Percentiles rank a stretch among this genome's conserved stretches.
These are phyloP conservation scores for Colletotrichum sp. DNA, from an alignment of 2,329 filamentous ascomycete species.

Conservation along the genomic window DNA sequence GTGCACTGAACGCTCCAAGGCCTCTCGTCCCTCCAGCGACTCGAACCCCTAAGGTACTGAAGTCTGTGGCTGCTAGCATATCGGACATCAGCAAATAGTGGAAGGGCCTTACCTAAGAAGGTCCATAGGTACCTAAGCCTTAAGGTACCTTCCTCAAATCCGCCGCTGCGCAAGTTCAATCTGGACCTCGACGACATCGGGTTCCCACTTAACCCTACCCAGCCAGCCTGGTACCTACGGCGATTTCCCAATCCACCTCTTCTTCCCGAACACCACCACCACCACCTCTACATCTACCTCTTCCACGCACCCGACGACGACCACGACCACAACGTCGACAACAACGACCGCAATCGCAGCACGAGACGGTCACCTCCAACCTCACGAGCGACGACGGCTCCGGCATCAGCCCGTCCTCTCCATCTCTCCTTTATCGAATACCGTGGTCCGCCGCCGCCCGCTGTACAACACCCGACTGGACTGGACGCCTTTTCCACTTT, in stretches of 20 bases:
- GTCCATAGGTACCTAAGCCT: neutral
- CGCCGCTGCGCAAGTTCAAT: constrained; percentile 7
- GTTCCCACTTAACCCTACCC: neutral
- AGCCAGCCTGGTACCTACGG: neutral
- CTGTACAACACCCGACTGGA: neutral
- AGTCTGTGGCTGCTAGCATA: neutral
- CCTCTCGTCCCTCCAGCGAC: neutral
- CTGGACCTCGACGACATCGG: constrained; percentile 10
- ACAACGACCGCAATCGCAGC: neutral
- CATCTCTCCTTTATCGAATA: neutral
- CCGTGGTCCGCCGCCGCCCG: neutral
- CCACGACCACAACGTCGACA: neutral
- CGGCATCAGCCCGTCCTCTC: neutral
- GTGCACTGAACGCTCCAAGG: neutral
- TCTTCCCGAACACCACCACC: neutral
- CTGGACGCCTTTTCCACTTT: constrained; percentile 11
- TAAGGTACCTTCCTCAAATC: neutral
- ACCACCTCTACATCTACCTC: neutral
- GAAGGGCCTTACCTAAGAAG: constrained; percentile 2
- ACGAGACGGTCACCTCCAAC: neutral
- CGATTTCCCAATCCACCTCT: neutral
- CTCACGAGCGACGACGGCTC: neutral
- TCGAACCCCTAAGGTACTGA: neutral
- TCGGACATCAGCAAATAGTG: neutral
- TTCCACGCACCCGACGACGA: neutral